These are phyloP conservation scores for Hapsidospora chrysogenum DNA, from an alignment of 495 filamentous ascomycete genomes.

Conservation along the genomic window DNA sequence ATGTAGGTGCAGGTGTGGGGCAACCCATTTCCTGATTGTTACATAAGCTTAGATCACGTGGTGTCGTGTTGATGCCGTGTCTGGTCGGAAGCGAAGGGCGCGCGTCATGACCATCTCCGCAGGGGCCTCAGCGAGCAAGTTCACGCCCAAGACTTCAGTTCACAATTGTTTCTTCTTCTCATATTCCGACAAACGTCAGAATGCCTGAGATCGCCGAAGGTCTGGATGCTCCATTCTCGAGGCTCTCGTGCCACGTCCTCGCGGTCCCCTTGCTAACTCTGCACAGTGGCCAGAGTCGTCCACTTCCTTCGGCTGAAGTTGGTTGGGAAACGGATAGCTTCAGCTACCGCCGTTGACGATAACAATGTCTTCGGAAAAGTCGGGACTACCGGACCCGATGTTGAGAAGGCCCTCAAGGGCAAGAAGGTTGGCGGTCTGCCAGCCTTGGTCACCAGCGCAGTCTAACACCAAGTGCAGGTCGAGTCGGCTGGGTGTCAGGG, in stretches of 20 bases:
- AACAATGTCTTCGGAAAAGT: conserved; percentile 74
- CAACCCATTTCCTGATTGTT: too few relatives aligned
- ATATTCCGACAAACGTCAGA: too few relatives aligned
- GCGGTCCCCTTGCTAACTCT: conserved; percentile 4
- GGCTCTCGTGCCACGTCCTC: too few relatives aligned
- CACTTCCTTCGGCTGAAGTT: conserved; percentile 67
- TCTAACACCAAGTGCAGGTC: conserved; percentile 16
- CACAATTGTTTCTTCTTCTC: too few relatives aligned
- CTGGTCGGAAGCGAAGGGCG: conserved; percentile 4
- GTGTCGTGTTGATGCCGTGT: too few relatives aligned
- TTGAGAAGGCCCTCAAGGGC: conserved; percentile 55
- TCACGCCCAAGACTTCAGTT: too few relatives aligned
- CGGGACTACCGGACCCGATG: conserved; percentile 55
- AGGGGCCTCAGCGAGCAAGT: too few relatives aligned
- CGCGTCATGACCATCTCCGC: background rate
- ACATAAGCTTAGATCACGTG: too few relatives aligned
- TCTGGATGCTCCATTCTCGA: conserved; percentile 10
- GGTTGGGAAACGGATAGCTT: conserved; percentile 62
- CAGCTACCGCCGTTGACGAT: conserved; percentile 59
- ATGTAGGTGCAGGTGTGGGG: background rate
- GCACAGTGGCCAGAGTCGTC: conserved; percentile 61
- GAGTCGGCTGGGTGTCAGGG: conserved; percentile 65
- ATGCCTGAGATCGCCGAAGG: conserved; percentile 79
- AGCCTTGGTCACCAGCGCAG: background rate
- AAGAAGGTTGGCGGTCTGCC: conserved; percentile 33